Evolutionary conservation across 176 grass and related monocot species (phyloP), one percentile per base, ranked within the genome.

Genomic region (Ananas comosus): DNA sequence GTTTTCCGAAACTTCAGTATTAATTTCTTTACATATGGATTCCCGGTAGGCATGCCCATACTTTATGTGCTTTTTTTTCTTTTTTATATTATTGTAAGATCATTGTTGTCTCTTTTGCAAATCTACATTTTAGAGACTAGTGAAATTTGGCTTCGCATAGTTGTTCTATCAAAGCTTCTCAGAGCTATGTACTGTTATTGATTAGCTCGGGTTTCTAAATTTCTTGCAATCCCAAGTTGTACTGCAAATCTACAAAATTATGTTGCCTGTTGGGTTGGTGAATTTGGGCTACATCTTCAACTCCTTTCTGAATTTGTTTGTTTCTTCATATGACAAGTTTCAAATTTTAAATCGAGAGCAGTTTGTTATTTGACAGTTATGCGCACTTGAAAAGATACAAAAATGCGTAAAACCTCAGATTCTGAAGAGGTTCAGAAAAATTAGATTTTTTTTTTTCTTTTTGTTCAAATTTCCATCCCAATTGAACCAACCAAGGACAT

Each of bases 11-110:
- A 82, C 72, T 92, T 96, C 74, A 81, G 88, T 65, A 91, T 96
- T 65, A 96, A 96, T 70, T 96, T 96, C 81, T 96, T 96, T 76
- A 96, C 83, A 79, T 92, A 96, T 64, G 92, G 92, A 23, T 96
- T 96, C 73, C 92, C 92, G 81, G 92, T 96, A 96, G 3, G 28
- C 59, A 71, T 53, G 66, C 78, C 29, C 70, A 42, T 42, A 42
- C 33, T 42, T 6, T 42, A 42, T 42, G 4, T 72, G 18, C 8
- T 50, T 24, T 21, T 27, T 23, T 66, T 79, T 6, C 17, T 47
- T 51, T 63, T 81, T 12, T 48, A 12, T 70, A 58, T 50, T 29
- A 4, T 80, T 24, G 10, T 13, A 57, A 2, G 22, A 73, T 63
- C 64, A 74, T 64, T 64, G 10, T 67, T 58, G 18, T 51, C 13